A percentile compares a stretch with the other conserved stretches of the same genome.
phyloP scores from a whole-genome alignment of 768 basidiomycete genomes.

The Goffeauzyma gilvescens region DNA sequence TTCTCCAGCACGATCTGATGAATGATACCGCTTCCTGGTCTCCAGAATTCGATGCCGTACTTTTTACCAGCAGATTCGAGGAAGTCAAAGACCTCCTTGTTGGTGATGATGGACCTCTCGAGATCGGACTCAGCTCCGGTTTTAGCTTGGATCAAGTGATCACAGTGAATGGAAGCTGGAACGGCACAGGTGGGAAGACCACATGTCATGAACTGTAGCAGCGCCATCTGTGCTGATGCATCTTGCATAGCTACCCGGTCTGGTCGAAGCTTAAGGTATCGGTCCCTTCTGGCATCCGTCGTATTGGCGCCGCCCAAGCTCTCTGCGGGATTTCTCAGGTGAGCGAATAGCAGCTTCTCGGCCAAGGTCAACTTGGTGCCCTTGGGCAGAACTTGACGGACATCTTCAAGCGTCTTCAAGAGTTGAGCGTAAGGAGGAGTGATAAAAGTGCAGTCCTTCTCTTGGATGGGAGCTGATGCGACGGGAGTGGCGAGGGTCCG shows the following conservation, averaged over 20 bases:
- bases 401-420: slow-evolving; percentile 48
- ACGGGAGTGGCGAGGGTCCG: slow-evolving; percentile 30
- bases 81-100: slow-evolving; percentile 95
- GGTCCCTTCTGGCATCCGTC: slow-evolving; percentile 59
- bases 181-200: slow-evolving; percentile 67
- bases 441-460: slow-evolving; percentile 51
- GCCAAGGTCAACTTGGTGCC: slow-evolving; percentile 68
- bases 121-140: slow-evolving; percentile 72
- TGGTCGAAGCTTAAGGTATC: slow-evolving; percentile 74
- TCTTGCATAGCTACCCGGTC: slow-evolving; percentile 91
- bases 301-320: slow-evolving; percentile 40
- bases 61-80: slow-evolving; percentile 59
- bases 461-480: slow-evolving; percentile 24
- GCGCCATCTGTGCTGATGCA: slow-evolving; percentile 38
- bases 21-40: slow-evolving; percentile 65
- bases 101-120: slow-evolving; percentile 53
- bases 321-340: slow-evolving; percentile 60
- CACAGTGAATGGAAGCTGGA: slow-evolving; percentile 64
- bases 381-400: slow-evolving; percentile 48
- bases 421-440: slow-evolving; percentile 67
- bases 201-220: slow-evolving; percentile 96
- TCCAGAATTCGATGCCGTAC: slow-evolving; percentile 86
- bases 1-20: slow-evolving; percentile 98
- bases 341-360: slow-evolving; percentile 93
- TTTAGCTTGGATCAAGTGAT: slow-evolving; percentile 89